Base-by-base conservation (phyloP, 208 protist genomes). In the Wallacemonas rigidus region DNA sequence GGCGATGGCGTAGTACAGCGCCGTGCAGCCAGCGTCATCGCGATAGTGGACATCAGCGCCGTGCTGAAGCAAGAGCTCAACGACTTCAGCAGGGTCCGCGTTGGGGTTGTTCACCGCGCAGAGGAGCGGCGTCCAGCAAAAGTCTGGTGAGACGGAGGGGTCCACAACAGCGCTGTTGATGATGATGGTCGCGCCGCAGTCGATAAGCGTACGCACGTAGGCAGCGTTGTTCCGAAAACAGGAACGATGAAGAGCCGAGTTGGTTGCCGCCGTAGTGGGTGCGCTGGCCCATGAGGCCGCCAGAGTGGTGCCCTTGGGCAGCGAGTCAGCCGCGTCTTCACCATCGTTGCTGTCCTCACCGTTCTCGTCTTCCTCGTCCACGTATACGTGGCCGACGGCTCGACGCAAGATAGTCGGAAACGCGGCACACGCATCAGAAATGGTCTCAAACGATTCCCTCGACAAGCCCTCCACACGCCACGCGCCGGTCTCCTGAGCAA, bases 71-170 rank as follows among this genome's bases (percentile, higher is more conserved):
- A 97, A 68, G 71, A 90, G 72, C 48, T 70, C 72, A 57, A 95
- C 89, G 40, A 97, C 75, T 17, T 83, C 88, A 17, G 58, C 87
- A 26, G 89, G 89, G 67, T 97, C 92, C 53, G 78, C 71, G 77
- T 93, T 89, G 2, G 86, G 87, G 78, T 96, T 96, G 86, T 97
- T 97, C 63, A 95, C 90, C 14, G 92, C 89, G 68, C 90, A 97
- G 50, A 97, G 70, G 57, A 97, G 79, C 55, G 92, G 88, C 8
- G 92, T 94, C 90, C 92, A 97, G 73, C 80, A 92, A 68, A 88
- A 97, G 58, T 69, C 64, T 1, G 74, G 26, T 1, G 78, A 80
- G 55, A 89, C 75, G 2, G 70, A 63, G 0, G 86, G 82, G 77
- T 94, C 89, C 5, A 85, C 61, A 4, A 94, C 63, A 12, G 83